Conservation (phyloP, 495 filamentous ascomycete genomes). For the Penicillium canariense region DNA sequence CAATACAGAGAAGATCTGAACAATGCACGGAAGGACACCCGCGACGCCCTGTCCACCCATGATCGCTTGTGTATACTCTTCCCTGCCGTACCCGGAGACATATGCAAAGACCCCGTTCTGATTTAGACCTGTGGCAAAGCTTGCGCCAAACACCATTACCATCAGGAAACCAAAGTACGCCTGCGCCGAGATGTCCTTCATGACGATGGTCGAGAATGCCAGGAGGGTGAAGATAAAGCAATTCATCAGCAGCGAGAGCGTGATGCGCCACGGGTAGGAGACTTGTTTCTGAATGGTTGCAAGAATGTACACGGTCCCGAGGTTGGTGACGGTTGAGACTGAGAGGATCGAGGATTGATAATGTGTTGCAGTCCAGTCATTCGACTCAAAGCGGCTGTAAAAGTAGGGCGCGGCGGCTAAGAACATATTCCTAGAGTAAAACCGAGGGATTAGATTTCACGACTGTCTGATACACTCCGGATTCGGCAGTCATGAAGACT, state of each 20-base stretch:
- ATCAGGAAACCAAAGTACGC: conserved; percentile 80
- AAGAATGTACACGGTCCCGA: conserved; percentile 68
- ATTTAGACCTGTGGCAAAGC: conserved; percentile 76
- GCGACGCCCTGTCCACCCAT: conserved; percentile 95
- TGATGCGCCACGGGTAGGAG: conserved; percentile 81
- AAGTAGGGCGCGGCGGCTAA: conserved; percentile 94
- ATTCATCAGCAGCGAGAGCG: conserved; percentile 69
- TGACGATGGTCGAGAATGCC: conserved; percentile 71
- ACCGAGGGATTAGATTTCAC: background rate
- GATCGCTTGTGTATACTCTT: conserved; percentile 90
- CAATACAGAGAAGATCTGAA: conserved; percentile 78
- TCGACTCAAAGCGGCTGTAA: conserved; percentile 70
- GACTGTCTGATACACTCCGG: background rate
- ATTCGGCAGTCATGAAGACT: background rate
- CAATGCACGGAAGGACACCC: conserved; percentile 84
- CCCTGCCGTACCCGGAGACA: conserved; percentile 75
- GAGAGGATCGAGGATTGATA: conserved; percentile 88
- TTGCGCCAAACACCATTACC: conserved; percentile 74
- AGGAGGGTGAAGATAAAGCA: conserved; percentile 68
- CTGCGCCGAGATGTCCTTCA: conserved; percentile 55
- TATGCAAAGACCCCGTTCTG: conserved; percentile 96
- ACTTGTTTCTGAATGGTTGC: conserved; percentile 74
- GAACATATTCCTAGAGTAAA: conserved; percentile 85
- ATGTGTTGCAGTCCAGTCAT: conserved; percentile 67
- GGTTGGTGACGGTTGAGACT: conserved; percentile 79